phyloP scores from a whole-genome alignment of 345 rosid species.

The Gossypium sturtianum region DNA sequence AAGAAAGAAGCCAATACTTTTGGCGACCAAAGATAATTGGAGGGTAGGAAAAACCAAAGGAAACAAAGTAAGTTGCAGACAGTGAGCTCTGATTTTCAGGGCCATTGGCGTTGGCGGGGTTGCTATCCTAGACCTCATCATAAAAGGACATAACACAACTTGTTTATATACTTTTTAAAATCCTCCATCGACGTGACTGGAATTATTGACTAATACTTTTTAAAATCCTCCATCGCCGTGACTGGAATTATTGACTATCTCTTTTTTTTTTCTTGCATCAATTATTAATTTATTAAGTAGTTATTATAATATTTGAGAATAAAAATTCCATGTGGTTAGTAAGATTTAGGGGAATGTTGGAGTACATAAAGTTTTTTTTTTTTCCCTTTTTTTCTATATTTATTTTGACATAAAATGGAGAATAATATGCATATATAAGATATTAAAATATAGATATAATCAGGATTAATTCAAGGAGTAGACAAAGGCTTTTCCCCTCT shows the following conservation, averaged over 20 bases:
- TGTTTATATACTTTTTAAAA: neutral
- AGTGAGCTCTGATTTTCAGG: neutral
- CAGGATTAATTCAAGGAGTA: too few species aligned
- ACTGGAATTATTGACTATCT: neutral
- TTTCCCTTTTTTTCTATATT: too few species aligned
- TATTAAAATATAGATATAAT: too few species aligned
- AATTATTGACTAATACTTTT: neutral
- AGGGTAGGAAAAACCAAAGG: neutral
- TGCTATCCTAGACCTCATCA: neutral
- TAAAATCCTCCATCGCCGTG: neutral
- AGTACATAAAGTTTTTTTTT: neutral
- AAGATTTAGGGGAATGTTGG: neutral
- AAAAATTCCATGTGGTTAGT: neutral
- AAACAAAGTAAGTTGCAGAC: neutral
- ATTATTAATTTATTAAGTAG: neutral
- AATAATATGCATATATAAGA: too few species aligned
- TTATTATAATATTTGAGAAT: neutral
- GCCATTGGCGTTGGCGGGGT: neutral
- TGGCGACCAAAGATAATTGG: neutral
- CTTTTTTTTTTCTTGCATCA: too few species aligned
- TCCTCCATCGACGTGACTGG: neutral
- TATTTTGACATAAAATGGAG: too few species aligned
- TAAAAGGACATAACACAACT: neutral
- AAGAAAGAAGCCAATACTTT: neutral
- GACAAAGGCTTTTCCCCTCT: too few species aligned